phyloP scores from a whole-genome alignment of 306 rosid species.

The Fagus sylvatica region DNA sequence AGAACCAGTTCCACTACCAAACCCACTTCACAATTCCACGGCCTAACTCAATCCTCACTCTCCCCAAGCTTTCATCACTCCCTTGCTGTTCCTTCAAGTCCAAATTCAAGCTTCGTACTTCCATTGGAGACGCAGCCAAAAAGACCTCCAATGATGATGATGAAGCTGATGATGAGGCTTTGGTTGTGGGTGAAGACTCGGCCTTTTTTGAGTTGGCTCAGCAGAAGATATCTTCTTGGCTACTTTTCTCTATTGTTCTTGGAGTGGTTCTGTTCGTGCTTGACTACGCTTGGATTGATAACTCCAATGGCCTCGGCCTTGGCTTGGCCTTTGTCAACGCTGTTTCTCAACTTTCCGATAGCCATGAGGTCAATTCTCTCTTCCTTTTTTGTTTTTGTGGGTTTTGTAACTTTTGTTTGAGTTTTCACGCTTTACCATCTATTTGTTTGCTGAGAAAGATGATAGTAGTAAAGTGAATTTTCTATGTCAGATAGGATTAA shows the following conservation, averaged over 20 bases:
- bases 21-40: constrained; percentile 3
- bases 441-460: not conserved
- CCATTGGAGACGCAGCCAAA: constrained; percentile 33
- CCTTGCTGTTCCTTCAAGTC: not conserved
- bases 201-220: constrained; percentile 54
- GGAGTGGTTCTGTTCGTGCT: constrained; percentile 69
- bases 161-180: constrained; percentile 11
- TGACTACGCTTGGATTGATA: constrained; percentile 71
- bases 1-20: not conserved
- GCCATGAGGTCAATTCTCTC: constrained; percentile 55
- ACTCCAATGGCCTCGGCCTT: constrained; percentile 64
- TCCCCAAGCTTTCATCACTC: not conserved
- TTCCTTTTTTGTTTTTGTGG: no score
- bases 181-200: constrained; percentile 74
- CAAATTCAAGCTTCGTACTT: constrained; percentile 34
- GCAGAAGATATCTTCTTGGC: constrained; percentile 78
- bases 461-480: not conserved
- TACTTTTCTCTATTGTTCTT: constrained; percentile 56
- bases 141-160: constrained; percentile 9
- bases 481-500: no score
- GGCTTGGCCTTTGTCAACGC: constrained; percentile 70
- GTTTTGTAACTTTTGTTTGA: not conserved
- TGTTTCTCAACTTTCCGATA: constrained; percentile 61
- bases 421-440: not conserved
- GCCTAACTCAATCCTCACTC: not conserved